Base-by-base conservation (phyloP, 208 protist species). In the Angomonas ambiguus region DNA sequence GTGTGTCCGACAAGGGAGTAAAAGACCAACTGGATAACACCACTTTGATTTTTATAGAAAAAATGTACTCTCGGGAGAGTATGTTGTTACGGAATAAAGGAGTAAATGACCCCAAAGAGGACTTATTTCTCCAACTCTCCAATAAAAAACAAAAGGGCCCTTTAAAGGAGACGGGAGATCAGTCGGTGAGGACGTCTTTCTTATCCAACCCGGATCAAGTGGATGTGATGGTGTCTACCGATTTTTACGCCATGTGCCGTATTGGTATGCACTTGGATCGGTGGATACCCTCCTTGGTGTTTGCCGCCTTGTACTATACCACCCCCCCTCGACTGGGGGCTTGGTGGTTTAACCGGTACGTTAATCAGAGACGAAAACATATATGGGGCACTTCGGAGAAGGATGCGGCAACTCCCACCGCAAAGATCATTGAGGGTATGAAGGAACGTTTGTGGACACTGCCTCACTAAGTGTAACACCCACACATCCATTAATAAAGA, bases 261-360 rank as follows among this genome's bases (percentile, higher is more conserved):
- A 72, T 92, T 13, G 83, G 81, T 34, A 92, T 92, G 85, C 82
- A 91, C 51, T 72, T 95, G 10, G 88, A 95, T 57, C 80, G 88
- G 25, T 76, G 62, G 62, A 58, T 82, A 10, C 65, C 69, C 22
- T 79, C 85, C 6, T 53, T 33, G 0, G 11, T 81, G 25, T 83
- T 78, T 34, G n/a, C 68, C 5, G 51, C 66, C 2, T 11, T 83
- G n/a, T 90, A 89, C 67, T 78, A 72, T 31, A 11, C 33, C 27
- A 58, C 89, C 1, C 88, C 88, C 32, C 62, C 60, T 6, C 30
- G 75, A 8, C 8, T 87, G 16, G 88, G 88, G 5, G 70, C 84
- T 45, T 77, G 67, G 74, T 83, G 73, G 77, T 92, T 89, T 59
- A 59, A 82, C 30, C 56, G 69, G 3, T 74, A 71, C 27, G 72